A percentile compares a stretch with the other conserved stretches of the same genome.
These are phyloP conservation scores for Raffaelea ambrosiae DNA, from an alignment of 2,329 filamentous ascomycete genomes.

Conservation along the genomic window DNA sequence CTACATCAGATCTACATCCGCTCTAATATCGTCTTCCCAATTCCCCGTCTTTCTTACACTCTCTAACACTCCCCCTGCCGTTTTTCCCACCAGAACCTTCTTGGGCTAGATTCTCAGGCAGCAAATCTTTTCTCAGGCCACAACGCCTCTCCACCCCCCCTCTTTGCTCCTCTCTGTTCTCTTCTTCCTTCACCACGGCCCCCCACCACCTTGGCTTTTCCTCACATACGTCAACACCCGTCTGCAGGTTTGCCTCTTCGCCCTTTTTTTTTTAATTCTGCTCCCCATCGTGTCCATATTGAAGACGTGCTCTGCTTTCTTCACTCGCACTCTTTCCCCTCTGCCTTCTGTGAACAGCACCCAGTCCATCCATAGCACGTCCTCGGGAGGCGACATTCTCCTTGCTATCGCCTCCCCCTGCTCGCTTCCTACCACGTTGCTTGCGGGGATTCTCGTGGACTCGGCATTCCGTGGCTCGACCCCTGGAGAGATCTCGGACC, in stretches of 20 bases:
- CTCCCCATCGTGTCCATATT: background rate
- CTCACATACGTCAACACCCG: background rate
- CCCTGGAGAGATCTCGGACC: too few relatives aligned
- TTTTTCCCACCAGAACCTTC: background rate
- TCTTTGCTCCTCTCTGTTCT: background rate
- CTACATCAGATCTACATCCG: background rate
- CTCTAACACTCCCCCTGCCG: constrained; percentile 1
- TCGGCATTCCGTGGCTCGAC: background rate
- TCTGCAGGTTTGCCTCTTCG: background rate
- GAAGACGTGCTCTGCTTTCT: background rate
- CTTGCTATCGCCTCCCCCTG: constrained; percentile 2
- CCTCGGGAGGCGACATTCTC: constrained; percentile 3
- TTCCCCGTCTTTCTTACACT: constrained; percentile 11
- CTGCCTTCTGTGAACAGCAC: background rate
- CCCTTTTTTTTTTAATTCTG: background rate
- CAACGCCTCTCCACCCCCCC: constrained; percentile 2
- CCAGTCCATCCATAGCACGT: too few relatives aligned
- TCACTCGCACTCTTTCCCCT: background rate
- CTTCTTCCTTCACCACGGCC: too few relatives aligned
- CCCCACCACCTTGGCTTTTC: too few relatives aligned
- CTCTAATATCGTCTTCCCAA: background rate
- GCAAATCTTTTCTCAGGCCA: constrained; percentile 12
- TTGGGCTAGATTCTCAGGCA: constrained; percentile 2
- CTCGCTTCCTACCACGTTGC: background rate
- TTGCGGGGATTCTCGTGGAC: background rate